Conservation (phyloP, 2,329 filamentous ascomycete species). For the Knufia petricola region DNA sequence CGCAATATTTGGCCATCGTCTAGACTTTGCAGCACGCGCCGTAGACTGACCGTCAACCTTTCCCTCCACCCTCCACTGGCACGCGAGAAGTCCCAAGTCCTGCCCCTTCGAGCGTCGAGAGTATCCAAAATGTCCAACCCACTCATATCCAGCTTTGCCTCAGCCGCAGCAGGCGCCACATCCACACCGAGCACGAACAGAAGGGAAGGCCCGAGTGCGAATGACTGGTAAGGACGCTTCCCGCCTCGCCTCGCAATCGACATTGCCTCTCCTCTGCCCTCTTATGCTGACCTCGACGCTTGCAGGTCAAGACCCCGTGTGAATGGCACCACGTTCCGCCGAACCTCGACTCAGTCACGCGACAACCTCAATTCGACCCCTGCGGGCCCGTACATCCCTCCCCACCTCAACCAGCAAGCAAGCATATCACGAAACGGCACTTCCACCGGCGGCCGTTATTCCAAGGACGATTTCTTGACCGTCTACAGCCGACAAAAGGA, state of each 20-base stretch:
- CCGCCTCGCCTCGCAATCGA: too few species aligned
- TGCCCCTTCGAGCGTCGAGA: background rate
- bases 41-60: conserved; percentile 3
- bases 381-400: conserved; percentile 49
- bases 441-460: conserved; percentile 53
- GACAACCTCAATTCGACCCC: conserved; percentile 32
- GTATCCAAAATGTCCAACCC: conserved; percentile 54
- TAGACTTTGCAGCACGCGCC: background rate
- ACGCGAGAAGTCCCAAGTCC: background rate
- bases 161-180: conserved; percentile 68
- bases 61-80: too few species aligned
- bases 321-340: conserved; percentile 59
- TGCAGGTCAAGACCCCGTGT: conserved; percentile 50
- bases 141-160: conserved; percentile 74
- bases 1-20: background rate
- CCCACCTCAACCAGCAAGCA: conserved; percentile 45
- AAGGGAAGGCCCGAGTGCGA: conserved; percentile 50
- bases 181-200: conserved; percentile 48
- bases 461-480: conserved; percentile 67
- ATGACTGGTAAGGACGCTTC: conserved; percentile 58
- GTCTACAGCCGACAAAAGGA: conserved; percentile 56
- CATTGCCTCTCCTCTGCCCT: background rate
- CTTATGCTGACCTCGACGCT: conserved; percentile 14
- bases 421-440: conserved; percentile 44
- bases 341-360: conserved; percentile 46